Evolutionary conservation across 257 asterid species (phyloP).

Genomic region (Lycium ferocissimum): DNA sequence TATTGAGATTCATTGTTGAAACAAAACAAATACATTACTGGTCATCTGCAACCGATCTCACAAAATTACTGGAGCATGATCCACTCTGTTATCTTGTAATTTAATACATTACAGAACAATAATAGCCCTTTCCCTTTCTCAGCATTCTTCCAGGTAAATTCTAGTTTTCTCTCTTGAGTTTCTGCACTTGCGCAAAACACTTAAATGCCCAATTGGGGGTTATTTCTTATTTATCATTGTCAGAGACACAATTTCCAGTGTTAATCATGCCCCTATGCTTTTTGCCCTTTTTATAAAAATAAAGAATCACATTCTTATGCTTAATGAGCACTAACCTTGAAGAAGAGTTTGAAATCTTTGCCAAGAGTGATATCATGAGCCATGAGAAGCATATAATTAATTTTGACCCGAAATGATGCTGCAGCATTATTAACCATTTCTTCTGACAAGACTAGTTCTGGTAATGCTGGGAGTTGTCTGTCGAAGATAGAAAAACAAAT

Average conservation of each 20-base stretch:
- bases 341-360: constrained; percentile 89
- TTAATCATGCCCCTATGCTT: constrained; percentile 12
- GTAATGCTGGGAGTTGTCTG: constrained; percentile 75
- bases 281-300: too few species aligned
- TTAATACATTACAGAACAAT: not conserved
- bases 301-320: not conserved
- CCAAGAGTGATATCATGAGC: constrained; percentile 98
- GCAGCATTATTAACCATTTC: constrained; percentile 96
- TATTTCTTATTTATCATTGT: not conserved
- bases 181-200: not conserved
- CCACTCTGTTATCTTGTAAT: not conserved
- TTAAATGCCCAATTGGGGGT: not conserved
- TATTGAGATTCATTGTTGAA: not conserved
- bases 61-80: not conserved
- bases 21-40: constrained; percentile 10
- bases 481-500: constrained; percentile 38
- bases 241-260: not conserved
- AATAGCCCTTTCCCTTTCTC: not conserved
- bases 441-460: constrained; percentile 89
- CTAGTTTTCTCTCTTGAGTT: not conserved
- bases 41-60: not conserved
- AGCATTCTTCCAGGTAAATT: not conserved
- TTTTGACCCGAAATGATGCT: constrained; percentile 90
- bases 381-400: constrained; percentile 90
- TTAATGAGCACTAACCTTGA: constrained; percentile 64